Evolutionary conservation across 352 stramenopile genomes (phyloP).

Genomic region (Phytophthora tubulina): DNA sequence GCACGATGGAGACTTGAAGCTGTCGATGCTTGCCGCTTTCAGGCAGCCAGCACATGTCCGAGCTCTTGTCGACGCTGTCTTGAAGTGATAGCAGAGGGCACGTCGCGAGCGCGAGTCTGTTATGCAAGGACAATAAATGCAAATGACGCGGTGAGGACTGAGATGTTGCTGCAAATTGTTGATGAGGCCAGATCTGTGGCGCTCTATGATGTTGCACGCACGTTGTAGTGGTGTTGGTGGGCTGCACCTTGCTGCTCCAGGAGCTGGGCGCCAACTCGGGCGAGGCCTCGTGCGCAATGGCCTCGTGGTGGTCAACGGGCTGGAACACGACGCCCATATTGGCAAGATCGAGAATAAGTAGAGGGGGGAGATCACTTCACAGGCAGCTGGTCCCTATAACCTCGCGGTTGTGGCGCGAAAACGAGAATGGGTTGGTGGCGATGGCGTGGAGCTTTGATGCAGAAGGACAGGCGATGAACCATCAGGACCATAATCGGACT

Average conservation of each 20-base stretch:
- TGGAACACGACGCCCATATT: constrained; percentile 39
- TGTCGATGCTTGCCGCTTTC: constrained; percentile 5
- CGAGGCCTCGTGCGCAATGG: constrained; percentile 18
- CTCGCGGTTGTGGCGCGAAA: constrained; percentile 24
- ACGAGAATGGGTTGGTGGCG: constrained; percentile 32
- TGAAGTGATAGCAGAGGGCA: constrained; percentile 32
- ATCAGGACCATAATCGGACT: constrained; percentile 3
- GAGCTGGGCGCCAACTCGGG: constrained; percentile 30
- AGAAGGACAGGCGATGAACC: constrained; percentile 1
- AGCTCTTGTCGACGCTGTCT: constrained; percentile 17
- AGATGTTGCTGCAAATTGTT: constrained; percentile 9
- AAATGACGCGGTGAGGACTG: constrained; percentile 21
- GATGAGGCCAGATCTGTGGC: constrained; percentile 18
- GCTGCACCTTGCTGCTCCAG: constrained; percentile 38
- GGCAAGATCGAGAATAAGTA: constrained; percentile 14
- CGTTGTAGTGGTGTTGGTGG: constrained; percentile 22
- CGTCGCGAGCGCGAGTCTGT: constrained; percentile 25
- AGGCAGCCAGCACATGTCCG: constrained; percentile 5
- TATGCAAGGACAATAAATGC: constrained; percentile 13
- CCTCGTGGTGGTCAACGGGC: constrained; percentile 32
- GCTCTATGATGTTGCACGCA: constrained; percentile 17
- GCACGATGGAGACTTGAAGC: constrained; percentile 9
- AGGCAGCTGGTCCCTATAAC: constrained; percentile 16
- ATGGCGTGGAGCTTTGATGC: constrained; percentile 15
- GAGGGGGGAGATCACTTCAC: constrained; percentile 15